phyloP scores from a whole-genome alignment of 345 rosid species.

The Gossypium ekmanianum region DNA sequence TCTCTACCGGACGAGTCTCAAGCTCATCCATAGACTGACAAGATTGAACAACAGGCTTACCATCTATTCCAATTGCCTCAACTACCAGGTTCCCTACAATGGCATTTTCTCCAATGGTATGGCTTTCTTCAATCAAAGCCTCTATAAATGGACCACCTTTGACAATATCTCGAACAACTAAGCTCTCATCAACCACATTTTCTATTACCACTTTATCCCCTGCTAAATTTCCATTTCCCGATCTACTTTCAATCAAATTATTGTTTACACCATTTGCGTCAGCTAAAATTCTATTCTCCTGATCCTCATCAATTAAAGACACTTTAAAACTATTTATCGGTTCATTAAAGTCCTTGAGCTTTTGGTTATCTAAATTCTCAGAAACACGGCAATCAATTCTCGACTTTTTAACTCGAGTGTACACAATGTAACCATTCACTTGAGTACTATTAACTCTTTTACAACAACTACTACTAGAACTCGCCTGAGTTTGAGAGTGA shows the following conservation, averaged over 20 bases:
- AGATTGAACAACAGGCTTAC: constrained; percentile 26
- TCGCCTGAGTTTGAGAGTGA: constrained; percentile 30
- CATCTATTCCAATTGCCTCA: constrained; percentile 29
- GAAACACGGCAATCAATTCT: constrained; percentile 23
- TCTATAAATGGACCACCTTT: constrained; percentile 4
- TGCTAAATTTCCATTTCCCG: not conserved
- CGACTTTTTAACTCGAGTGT: constrained; percentile 53
- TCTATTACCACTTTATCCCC: constrained; percentile 10
- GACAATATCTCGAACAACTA: constrained; percentile 10
- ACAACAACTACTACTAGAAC: constrained; percentile 32
- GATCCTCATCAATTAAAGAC: constrained; percentile 22
- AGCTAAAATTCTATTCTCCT: constrained; percentile 9
- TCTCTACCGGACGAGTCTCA: constrained; percentile 6
- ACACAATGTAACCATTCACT: constrained; percentile 72
- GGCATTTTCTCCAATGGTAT: constrained; percentile 32
- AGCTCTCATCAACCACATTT: constrained; percentile 14
- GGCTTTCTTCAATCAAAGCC: constrained; percentile 21
- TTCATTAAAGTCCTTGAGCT: constrained; percentile 16
- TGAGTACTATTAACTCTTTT: constrained; percentile 56
- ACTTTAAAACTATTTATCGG: constrained; percentile 12
- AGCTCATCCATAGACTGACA: constrained; percentile 18
- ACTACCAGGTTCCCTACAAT: constrained; percentile 32
- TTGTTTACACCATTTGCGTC: constrained; percentile 1
- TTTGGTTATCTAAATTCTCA: constrained; percentile 23
- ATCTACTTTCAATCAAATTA: not conserved